Conservation (phyloP, 305 asterid genomes). For the Salvia sclarea region DNA sequence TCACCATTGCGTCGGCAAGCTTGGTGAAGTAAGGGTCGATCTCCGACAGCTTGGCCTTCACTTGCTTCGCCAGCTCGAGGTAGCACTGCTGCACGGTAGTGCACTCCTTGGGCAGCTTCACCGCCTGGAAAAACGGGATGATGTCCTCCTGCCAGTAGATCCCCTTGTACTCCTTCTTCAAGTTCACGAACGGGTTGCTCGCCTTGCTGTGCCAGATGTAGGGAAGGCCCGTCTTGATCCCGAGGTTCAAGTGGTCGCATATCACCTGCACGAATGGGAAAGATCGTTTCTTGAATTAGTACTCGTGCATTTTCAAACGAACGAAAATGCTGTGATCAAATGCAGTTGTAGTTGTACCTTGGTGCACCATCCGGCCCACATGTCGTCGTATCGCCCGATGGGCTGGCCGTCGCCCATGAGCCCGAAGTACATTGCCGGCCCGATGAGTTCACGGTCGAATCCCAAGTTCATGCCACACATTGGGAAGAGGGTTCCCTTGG, state of each 20-base stretch:
- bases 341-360: constrained; percentile 46
- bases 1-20: constrained; percentile 83
- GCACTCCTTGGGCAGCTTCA: constrained; percentile 57
- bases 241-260: constrained; percentile 78
- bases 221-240: constrained; percentile 76
- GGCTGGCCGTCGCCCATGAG: constrained; percentile 96
- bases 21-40: constrained; percentile 70
- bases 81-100: constrained; percentile 76
- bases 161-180: constrained; percentile 82
- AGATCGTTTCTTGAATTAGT: neutral
- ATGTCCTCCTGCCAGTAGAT: constrained; percentile 83
- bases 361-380: constrained; percentile 94
- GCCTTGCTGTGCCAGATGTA: constrained; percentile 95
- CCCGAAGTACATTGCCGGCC: constrained; percentile 90
- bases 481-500: constrained; percentile 73
- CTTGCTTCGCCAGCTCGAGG: constrained; percentile 70
- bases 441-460: constrained; percentile 74
- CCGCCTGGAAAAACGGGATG: constrained; percentile 71
- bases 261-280: constrained; percentile 48
- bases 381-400: constrained; percentile 82
- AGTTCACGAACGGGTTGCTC: constrained; percentile 81
- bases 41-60: constrained; percentile 55
- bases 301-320: neutral
- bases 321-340: neutral
- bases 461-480: constrained; percentile 89